phyloP scores from a whole-genome alignment of 371 early-diverging fungal genomes.

The Parasitella parasitica region DNA sequence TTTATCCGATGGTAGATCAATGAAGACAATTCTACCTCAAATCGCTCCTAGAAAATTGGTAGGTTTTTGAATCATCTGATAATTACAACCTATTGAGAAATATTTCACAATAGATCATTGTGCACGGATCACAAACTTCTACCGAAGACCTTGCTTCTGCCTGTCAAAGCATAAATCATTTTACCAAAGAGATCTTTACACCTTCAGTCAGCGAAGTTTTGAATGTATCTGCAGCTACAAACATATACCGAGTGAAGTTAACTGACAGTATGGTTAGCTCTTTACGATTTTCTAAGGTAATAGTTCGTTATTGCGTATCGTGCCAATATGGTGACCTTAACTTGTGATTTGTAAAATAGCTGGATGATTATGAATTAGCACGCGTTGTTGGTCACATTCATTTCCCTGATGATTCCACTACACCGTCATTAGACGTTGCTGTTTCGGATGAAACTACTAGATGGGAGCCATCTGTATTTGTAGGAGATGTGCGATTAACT shows the following conservation, averaged over 20 bases:
- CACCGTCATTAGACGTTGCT: conserved; percentile 79
- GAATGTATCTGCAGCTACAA: conserved; percentile 86
- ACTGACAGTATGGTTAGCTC: conserved; percentile 88
- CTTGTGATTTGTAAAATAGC: conserved; percentile 30
- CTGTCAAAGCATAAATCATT: conserved; percentile 56
- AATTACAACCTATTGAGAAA: no score
- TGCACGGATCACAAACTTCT: conserved; percentile 75
- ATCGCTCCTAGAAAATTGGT: conserved; percentile 86
- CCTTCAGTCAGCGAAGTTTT: conserved; percentile 80
- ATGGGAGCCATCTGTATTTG: conserved; percentile 71
- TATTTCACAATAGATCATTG: conserved; percentile 68
- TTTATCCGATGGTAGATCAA: conserved; percentile 81
- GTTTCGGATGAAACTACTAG: conserved; percentile 34
- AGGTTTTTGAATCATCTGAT: conserved; percentile 5
- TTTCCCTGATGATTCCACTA: conserved; percentile 62
- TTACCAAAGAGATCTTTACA: conserved; percentile 83
- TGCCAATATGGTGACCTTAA: no score
- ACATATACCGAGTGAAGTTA: conserved; percentile 76
- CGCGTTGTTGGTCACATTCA: conserved; percentile 74
- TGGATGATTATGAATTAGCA: conserved; percentile 78
- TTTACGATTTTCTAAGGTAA: conserved; percentile 70
- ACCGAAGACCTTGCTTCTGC: conserved; percentile 64
- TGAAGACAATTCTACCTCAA: conserved; percentile 84
- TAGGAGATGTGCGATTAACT: conserved; percentile 86
- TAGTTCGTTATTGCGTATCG: no score